Base-by-base conservation (phyloP, 2,329 filamentous ascomycete species). In the Pezicula radicicola region DNA sequence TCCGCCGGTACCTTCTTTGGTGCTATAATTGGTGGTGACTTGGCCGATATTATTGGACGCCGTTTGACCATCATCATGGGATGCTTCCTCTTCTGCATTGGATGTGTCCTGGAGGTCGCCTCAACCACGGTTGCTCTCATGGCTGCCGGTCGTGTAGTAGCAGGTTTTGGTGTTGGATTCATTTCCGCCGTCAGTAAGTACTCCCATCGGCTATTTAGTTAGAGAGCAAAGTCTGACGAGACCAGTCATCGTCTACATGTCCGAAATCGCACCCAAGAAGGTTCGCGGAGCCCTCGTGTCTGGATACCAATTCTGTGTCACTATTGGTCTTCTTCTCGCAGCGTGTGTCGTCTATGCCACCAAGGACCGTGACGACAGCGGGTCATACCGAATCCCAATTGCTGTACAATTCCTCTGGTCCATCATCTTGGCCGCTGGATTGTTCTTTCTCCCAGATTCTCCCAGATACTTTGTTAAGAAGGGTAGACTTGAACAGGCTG, bases 1-100 rank as follows among this genome's bases (percentile, higher is more conserved):
- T 92, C 89, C 35, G 81, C 59, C 65, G 87, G 88, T 70, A 92
- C 89, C 60, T 93, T 93, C 78, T 88, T 92, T 56, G 89, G 89
- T 67, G 85, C 89, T 51, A 65, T 93, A 59, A 83, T 90, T 55
- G 88, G 87, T 52, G 89, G 89, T 76, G 87, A 91, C 68, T 67
- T 92, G 56, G 82, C 89, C 59, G 89, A 94, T 68, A 80, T 76
- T 69, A 83, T 89, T 52, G 89, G 89, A 60, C 84, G 87, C 67
- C 85, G 86, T 63, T 82, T 77, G 67, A 88, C 87, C 56, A 81
- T 91, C 70, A 84, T 91, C 53, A 16, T 55, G 21, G 63, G 63
- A 12, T 63, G 60, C 66, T 82, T 84, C 69, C 91, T 88, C 62
- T 93, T 92, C 78, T 87, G 91, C 55, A 85, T 64, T 43, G 63